These are phyloP conservation scores for Eucalyptus cloeziana DNA, from an alignment of 345 rosid genomes.

Conservation along the genomic window DNA sequence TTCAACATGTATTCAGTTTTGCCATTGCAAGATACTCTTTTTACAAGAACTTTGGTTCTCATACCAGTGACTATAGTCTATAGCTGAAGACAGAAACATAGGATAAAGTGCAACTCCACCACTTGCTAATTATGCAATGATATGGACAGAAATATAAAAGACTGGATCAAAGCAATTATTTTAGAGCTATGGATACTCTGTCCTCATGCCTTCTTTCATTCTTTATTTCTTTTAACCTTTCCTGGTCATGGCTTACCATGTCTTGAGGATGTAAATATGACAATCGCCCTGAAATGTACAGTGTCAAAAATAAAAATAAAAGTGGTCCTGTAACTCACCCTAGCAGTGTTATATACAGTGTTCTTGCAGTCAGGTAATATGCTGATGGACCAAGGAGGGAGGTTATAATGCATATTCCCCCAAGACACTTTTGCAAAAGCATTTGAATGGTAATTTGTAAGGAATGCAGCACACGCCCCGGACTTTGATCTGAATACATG, in stretches of 20 bases:
- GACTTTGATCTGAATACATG: slow-evolving; percentile 59
- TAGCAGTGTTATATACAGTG: slow-evolving; percentile 95
- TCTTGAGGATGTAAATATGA: not conserved
- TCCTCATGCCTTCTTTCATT: not conserved
- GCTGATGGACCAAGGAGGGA: slow-evolving; percentile 99
- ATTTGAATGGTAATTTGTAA: slow-evolving; percentile 62
- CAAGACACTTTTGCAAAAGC: slow-evolving; percentile 70
- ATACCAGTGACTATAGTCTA: not conserved
- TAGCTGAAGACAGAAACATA: not conserved
- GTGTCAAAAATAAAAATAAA: not conserved
- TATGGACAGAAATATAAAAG: not conserved
- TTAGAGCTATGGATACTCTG: not conserved
- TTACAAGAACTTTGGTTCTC: not conserved
- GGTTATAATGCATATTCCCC: slow-evolving; percentile 65
- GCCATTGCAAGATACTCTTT: not conserved
- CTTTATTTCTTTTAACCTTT: not conserved
- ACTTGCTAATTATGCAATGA: not conserved
- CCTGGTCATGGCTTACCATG: not conserved
- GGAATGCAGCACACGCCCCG: slow-evolving; percentile 94
- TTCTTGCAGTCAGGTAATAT: slow-evolving; percentile 98
- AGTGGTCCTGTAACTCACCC: slow-evolving; percentile 30
- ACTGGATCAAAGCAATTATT: not conserved
- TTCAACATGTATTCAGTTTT: not conserved
- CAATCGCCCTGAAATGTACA: not conserved
- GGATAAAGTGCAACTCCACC: not conserved